Evolutionary conservation across 1,284 basidiomycete species (phyloP), one percentile per base, ranked within the genome.

Genomic region (Leccinum griseonigrum): DNA sequence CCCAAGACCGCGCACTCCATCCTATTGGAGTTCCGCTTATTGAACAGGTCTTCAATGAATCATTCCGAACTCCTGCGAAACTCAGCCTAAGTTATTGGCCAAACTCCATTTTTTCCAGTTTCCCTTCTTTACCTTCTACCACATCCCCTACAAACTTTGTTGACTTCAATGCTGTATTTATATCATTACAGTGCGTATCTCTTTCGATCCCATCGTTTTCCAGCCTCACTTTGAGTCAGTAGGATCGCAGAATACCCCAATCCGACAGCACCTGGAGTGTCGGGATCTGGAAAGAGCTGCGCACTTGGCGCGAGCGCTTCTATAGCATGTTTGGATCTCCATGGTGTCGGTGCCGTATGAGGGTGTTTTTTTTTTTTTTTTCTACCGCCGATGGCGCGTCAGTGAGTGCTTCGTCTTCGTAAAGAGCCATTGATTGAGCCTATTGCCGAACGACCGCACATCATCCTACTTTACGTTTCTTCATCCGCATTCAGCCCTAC

Each of bases 401-500:
- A 90, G 91, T 92, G 72, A 82, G 92, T 91, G 16, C 54, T 18
- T 64, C 38, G n/a, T 59, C 56, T 59, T 38, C 50, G 5, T 51
- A 34, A 28, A 58, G 60, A 59, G 48, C 29, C 10, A n/a, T n/a
- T 16, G 2, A 65, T 53, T 43, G 18, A 48, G 36, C 22, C 4
- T 32, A 29, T 60, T 62, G 52, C 69, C 94, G 92, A 88, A 74
- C 90, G 91, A 51, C 93, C 93, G 1, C 78, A 86, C 18, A 87
- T 95, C 62, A 79, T 90, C 57, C 90, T 91, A 6, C 85, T 95
- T 63, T 94, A 94, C 74, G 79, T 92, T 58, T 94, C 92, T 2
- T 81, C 91, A 1, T 80, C 91, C 6, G 91, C 85, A 4, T 88
- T 86, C 76, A 88, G 85, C 70, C 79, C 88, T 61, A 87, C 85